Percentiles rank a stretch among this genome's conserved stretches.
These are phyloP conservation scores for Crithidia thermophila DNA, from an alignment of 208 protist genomes.

Conservation along the genomic window DNA sequence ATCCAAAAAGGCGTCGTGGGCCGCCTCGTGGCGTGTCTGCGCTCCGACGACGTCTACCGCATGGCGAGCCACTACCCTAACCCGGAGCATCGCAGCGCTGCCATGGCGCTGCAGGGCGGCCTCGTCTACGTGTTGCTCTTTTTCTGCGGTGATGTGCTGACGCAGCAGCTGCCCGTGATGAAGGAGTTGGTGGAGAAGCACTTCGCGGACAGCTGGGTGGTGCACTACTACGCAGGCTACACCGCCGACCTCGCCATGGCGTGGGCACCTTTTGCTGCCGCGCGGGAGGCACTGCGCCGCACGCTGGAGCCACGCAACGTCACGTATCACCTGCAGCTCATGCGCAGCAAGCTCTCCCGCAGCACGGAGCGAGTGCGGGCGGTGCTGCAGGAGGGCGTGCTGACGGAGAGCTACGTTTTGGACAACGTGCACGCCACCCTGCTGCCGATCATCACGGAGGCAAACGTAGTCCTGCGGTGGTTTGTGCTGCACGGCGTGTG, in stretches of 20 bases:
- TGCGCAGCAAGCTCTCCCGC: slow-evolving; percentile 47
- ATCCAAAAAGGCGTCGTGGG: slow-evolving; percentile 70
- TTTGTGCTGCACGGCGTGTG: slow-evolving; percentile 90
- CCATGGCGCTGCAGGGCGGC: slow-evolving; percentile 92
- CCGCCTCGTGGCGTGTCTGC: slow-evolving; percentile 93
- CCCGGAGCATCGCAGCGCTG: slow-evolving; percentile 95
- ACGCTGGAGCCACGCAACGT: slow-evolving; percentile 87
- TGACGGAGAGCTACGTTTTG: slow-evolving; percentile 95
- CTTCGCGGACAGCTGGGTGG: slow-evolving; percentile 99
- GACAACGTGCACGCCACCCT: slow-evolving; percentile 88
- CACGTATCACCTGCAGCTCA: slow-evolving; percentile 53
- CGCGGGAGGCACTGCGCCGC: slow-evolving; percentile 89
- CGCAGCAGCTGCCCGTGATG: slow-evolving; percentile 93
- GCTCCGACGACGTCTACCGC: slow-evolving; percentile 97
- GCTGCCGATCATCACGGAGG: slow-evolving; percentile 88
- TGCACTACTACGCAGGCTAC: slow-evolving; percentile 98
- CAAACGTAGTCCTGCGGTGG: slow-evolving; percentile 96
- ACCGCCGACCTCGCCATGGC: slow-evolving; percentile 92
- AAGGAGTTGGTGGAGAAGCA: slow-evolving; percentile 98
- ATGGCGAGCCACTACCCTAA: slow-evolving; percentile 91
- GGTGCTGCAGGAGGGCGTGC: slow-evolving; percentile 87
- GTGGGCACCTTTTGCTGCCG: slow-evolving; percentile 95
- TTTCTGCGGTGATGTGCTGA: slow-evolving; percentile 95
- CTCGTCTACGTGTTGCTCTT: slow-evolving; percentile 98
- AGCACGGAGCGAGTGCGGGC: slow-evolving; percentile 44